Conservation (phyloP, 129 eudicot genomes). For the Sambucus nigra region DNA sequence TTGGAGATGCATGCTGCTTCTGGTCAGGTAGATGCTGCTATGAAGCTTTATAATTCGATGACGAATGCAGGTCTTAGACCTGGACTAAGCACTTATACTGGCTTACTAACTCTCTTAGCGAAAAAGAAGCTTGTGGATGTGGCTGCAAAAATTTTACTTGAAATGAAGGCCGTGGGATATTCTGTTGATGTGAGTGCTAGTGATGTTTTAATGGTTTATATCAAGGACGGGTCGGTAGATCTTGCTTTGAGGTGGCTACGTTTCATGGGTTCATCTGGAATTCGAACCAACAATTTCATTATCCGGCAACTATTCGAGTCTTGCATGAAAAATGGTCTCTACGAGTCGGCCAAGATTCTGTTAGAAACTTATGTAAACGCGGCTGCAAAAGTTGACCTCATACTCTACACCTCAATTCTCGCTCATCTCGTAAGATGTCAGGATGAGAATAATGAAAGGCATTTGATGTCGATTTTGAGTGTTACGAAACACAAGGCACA, state of each 20-base stretch:
- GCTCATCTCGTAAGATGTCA: slow-evolving; percentile 98
- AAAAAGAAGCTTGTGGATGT: slow-evolving; percentile 89
- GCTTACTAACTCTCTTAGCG: slow-evolving; percentile 75
- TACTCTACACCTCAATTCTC: slow-evolving; percentile 87
- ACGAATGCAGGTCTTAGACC: slow-evolving; percentile 79
- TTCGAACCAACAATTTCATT: slow-evolving; percentile 84
- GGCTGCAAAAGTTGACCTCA: slow-evolving; percentile 87
- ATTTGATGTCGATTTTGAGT: slow-evolving; percentile 77
- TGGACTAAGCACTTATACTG: slow-evolving; percentile 61
- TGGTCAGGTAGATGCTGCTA: slow-evolving; percentile 85
- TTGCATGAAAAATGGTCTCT: slow-evolving; percentile 89
- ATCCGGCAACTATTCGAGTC: slow-evolving; percentile 90
- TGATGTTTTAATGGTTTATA: slow-evolving; percentile 88
- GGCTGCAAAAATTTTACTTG: slow-evolving; percentile 83
- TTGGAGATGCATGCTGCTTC: slow-evolving; percentile 92
- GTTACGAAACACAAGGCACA: slow-evolving; percentile 87
- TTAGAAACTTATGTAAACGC: slow-evolving; percentile 79
- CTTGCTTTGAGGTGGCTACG: slow-evolving; percentile 88
- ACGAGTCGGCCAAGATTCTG: slow-evolving; percentile 95
- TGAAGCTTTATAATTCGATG: slow-evolving; percentile 96
- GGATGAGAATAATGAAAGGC: slow-evolving; percentile 76
- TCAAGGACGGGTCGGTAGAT: slow-evolving; percentile 85
- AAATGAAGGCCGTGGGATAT: slow-evolving; percentile 95
- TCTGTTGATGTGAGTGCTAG: slow-evolving; percentile 89
- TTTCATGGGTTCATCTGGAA: slow-evolving; percentile 89